Base-by-base conservation (phyloP, 257 asterid species). In the Cruciata laevipes region DNA sequence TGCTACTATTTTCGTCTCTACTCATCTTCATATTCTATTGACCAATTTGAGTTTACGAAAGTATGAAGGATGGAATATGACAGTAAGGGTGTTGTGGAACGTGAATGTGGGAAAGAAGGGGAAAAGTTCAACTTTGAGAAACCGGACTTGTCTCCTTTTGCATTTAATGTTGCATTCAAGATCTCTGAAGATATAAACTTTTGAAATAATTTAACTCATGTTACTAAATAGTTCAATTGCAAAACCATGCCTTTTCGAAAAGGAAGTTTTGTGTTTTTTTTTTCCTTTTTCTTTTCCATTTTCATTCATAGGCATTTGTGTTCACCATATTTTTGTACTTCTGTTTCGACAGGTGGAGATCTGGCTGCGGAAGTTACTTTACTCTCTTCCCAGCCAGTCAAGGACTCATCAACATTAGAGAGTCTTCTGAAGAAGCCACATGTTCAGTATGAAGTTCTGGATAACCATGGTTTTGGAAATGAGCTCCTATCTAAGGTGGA, bases 391-490 rank as follows among this genome's bases (percentile, higher is more conserved):
- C 99, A 93, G 86, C 95, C 97, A 7, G 94, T 93, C 53, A 93
- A 76, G 84, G 92, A 88, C 40, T 82, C 89, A 21, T 85, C 90
- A 62, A 87, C 99, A 65, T 77, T 93, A 67, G 97, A 90, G 81
- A 86, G 86, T 84, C 86, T 93, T 78, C 96, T 93, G 30, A 93
- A 93, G 91, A 93, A 93, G 78, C 98, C 98, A 35, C 97, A 93
- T 60, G 84, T 90, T 56, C 91, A 79, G 21, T 93, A 93, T 76
- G 73, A 72, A 80, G 64, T 88, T 66, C 78, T 90, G 63, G 99
- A 93, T 77, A 93, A 86, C 80, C 96, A 93, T 80, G 98, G 98
- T 37, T 86, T 69, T 80, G 98, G 98, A 76, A 93, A 77, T 83
- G 77, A 81, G 69, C 79, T 67, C 61, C 83, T 93, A 69, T 82